Evolutionary conservation across 495 filamentous ascomycete species (phyloP), one percentile per base, ranked within the genome.

Genomic region (Aspergillus indologenus): DNA sequence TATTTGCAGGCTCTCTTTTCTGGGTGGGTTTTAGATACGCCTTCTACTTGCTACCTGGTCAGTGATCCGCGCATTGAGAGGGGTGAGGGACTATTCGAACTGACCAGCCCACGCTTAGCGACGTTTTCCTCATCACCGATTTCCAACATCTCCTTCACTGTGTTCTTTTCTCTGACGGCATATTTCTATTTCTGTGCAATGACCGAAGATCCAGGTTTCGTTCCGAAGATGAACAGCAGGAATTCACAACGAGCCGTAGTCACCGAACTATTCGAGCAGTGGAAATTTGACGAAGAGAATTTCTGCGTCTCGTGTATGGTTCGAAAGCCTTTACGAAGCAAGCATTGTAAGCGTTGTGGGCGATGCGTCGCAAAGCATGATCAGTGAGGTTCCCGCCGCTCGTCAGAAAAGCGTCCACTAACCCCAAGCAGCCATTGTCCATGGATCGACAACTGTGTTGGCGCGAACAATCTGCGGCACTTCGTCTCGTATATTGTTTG

Each of bases 291-390:
- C 74, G 91, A 95, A 61, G 81, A 87, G 44, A 91, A 97, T 66
- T 98, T 97, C 67, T 98, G 94, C 69, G 86, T 94, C 26, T 80
- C 81, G 31, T 98, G 94, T 75, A 96, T 98, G 92, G 86, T 94
- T 53, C 81, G 94, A 54, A 91, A 85, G 69, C 95, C 94, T 6
- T 73, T 98, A 53, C 83, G 94, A 50, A 96, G 91, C 78, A 98
- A 96, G 79, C 94, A 98, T 74, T 98, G 94, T 75, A 87, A 86
- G 66, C 82, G 87, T 61, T 98, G 94, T 65, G 83, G 86, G 58
- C 90, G 94, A 50, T 98, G 94, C 71, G 87, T 98, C 61, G 91
- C 94, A 26, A 96, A 94, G 74, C 90, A 97, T 72, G 94, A 98
- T 68, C 94, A 98, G 93, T 96, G 75, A 79, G 92, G 75, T 18